Percentiles rank a stretch among this genome's conserved stretches.
These are phyloP conservation scores for Cynanchum wilfordii DNA, from an alignment of 257 asterid species.

Conservation along the genomic window DNA sequence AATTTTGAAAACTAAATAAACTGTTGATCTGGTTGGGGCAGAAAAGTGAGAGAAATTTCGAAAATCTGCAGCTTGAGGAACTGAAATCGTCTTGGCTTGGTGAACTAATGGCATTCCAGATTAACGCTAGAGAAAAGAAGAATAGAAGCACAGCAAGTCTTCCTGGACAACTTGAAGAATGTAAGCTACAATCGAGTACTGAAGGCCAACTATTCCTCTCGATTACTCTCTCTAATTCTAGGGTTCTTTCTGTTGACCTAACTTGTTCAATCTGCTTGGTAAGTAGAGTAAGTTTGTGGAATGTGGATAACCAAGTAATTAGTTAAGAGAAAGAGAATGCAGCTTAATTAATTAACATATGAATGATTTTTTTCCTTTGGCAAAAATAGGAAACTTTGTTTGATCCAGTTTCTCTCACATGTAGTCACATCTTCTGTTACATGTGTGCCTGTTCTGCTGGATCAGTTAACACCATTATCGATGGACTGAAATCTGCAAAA, in stretches of 20 bases:
- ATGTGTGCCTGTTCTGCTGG: conserved; percentile 26
- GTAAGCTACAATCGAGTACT: conserved; percentile 6
- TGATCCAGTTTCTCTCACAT: conserved; percentile 24
- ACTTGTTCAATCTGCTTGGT: conserved; percentile 25
- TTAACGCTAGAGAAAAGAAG: conserved; percentile 8
- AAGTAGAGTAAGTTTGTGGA: too few relatives aligned
- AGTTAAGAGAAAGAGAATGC: too few relatives aligned
- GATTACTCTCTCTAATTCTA: conserved; percentile 8
- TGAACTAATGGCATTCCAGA: conserved; percentile 20
- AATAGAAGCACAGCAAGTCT: neutral
- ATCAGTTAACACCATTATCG: conserved; percentile 11
- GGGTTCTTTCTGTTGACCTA: conserved; percentile 19
- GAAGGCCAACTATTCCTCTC: conserved; percentile 10
- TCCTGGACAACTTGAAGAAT: conserved; percentile 14
- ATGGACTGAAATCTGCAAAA: conserved; percentile 16
- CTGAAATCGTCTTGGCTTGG: conserved; percentile 19
- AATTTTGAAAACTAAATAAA: neutral
- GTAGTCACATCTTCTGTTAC: conserved; percentile 25
- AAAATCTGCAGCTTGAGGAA: conserved; percentile 20
- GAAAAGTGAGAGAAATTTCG: neutral
- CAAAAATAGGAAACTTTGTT: conserved; percentile 18
- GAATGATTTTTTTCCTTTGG: too few relatives aligned
- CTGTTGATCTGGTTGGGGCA: neutral
- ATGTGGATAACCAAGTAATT: neutral
- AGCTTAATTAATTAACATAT: too few relatives aligned